These are phyloP conservation scores for Erucastrum elatum DNA, from an alignment of 345 rosid genomes.

Conservation along the genomic window DNA sequence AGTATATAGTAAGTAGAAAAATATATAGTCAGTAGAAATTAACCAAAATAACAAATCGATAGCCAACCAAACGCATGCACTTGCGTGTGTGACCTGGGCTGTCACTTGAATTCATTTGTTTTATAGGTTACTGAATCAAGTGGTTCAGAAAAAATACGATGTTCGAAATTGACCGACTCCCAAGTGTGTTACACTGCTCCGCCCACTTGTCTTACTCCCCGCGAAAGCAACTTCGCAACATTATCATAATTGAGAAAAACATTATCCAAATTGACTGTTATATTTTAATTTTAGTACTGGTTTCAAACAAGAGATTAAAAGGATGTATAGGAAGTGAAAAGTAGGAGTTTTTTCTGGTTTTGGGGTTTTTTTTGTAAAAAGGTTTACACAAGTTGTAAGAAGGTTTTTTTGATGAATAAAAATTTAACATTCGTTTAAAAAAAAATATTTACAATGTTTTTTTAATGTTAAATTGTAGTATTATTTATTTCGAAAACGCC, in stretches of 20 bases:
- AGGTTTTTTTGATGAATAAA: no score
- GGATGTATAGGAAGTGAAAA: no score
- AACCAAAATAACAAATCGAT: neutral
- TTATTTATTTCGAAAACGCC: neutral
- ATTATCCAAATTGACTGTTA: no score
- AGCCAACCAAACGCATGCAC: slow-evolving; percentile 16
- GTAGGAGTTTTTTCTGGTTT: no score
- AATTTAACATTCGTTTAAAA: no score
- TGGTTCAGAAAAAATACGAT: neutral
- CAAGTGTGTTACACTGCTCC: slow-evolving; percentile 30
- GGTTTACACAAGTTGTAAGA: no score
- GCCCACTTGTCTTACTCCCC: slow-evolving; percentile 31
- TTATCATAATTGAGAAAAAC: slow-evolving; percentile 26
- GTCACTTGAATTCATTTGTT: neutral
- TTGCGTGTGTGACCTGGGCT: slow-evolving; percentile 2
- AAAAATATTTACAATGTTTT: neutral
- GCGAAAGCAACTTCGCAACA: slow-evolving; percentile 31
- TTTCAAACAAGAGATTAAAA: no score
- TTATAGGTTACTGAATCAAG: neutral
- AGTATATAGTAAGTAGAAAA: slow-evolving; percentile 8
- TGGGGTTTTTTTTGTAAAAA: no score
- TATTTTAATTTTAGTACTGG: no score
- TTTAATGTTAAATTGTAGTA: neutral
- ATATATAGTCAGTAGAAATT: slow-evolving; percentile 18
- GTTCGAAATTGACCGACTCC: slow-evolving; percentile 31